Conservation (phyloP, 2,329 filamentous ascomycete genomes). For the Sphaerostilbella broomeana region DNA sequence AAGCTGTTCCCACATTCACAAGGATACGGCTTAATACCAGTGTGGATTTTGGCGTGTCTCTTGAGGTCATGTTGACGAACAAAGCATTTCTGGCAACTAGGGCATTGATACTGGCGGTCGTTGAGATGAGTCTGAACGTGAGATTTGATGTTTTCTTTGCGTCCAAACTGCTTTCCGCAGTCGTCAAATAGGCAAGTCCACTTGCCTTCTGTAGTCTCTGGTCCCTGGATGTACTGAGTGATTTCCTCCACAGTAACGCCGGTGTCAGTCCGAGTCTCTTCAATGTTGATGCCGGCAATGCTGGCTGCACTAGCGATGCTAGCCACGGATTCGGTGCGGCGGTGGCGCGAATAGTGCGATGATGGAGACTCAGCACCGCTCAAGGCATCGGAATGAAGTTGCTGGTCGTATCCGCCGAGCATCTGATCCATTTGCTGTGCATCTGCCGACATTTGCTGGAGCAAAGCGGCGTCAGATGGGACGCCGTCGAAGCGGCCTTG, state of each 20-base stretch:
- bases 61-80: constrained; percentile 96
- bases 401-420: constrained; percentile 34
- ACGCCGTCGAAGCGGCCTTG: constrained; percentile 28
- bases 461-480: constrained; percentile 24
- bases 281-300: constrained; percentile 57
- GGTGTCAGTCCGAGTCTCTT: constrained; percentile 65
- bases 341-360: constrained; percentile 33
- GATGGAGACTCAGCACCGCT: constrained; percentile 16
- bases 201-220: constrained; percentile 66
- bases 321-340: constrained; percentile 54
- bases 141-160: constrained; percentile 97
- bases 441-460: constrained; percentile 45
- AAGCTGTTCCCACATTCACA: constrained; percentile 94
- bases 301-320: constrained; percentile 53
- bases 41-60: constrained; percentile 95
- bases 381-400: constrained; percentile 17
- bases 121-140: constrained; percentile 97
- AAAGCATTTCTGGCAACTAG: constrained; percentile 90
- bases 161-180: constrained; percentile 86
- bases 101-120: constrained; percentile 91
- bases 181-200: constrained; percentile 71
- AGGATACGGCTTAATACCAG: constrained; percentile 88
- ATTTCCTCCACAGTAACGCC: constrained; percentile 86
- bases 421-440: constrained; percentile 35
- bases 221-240: constrained; percentile 64